Conservation (phyloP, 306 rosid species). For the Pterocarpus macrocarpus region DNA sequence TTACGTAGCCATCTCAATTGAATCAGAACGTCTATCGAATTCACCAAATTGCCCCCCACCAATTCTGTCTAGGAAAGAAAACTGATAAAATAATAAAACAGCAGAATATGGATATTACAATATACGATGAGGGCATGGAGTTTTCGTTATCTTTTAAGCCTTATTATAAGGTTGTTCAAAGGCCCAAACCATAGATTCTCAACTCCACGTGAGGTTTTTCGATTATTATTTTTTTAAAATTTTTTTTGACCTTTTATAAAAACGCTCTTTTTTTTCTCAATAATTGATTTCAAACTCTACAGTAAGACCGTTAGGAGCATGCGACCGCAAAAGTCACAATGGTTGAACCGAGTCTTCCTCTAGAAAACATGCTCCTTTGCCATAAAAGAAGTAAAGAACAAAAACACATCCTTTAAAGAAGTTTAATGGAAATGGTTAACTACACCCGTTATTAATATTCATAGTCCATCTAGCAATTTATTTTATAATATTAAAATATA, state of each 20-base stretch:
- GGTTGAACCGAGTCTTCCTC: neutral
- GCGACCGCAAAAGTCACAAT: neutral
- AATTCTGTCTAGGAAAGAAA: neutral
- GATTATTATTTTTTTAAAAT: neutral
- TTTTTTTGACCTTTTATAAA: no score
- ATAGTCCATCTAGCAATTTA: neutral
- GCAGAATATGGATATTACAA: neutral
- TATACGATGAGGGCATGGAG: neutral
- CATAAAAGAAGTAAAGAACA: conserved; percentile 1
- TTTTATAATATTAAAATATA: no score
- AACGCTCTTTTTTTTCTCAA: neutral
- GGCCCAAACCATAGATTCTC: neutral
- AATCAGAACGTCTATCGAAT: neutral
- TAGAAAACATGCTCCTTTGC: neutral
- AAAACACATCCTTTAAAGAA: neutral
- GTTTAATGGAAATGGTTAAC: neutral
- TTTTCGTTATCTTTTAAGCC: neutral
- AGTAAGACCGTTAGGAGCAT: neutral
- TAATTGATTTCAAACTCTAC: neutral
- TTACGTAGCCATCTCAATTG: conserved; percentile 21
- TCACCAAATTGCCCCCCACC: conserved; percentile 47
- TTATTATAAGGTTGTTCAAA: neutral
- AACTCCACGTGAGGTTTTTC: neutral
- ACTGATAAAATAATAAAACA: neutral
- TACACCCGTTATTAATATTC: neutral